These are phyloP conservation scores for Rubia balearica DNA, from an alignment of 305 asterid genomes.

Conservation along the genomic window DNA sequence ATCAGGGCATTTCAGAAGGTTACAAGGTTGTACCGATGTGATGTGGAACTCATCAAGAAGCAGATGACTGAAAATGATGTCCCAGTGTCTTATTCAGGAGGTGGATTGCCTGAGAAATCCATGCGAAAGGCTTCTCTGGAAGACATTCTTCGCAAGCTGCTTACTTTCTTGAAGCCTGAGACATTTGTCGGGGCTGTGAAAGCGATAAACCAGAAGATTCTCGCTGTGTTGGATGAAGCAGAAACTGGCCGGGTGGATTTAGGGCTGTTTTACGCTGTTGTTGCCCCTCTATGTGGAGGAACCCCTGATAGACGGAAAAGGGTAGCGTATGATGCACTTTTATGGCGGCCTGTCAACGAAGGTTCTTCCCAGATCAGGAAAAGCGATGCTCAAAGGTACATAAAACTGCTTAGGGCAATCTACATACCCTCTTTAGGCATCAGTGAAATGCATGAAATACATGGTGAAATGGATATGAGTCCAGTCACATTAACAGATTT, in stretches of 20 bases:
- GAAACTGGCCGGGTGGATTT: constrained; percentile 86
- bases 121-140: constrained; percentile 88
- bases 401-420: constrained; percentile 67
- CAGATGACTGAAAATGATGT: constrained; percentile 76
- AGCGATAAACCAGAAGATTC: constrained; percentile 87
- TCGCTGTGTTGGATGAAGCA: constrained; percentile 65
- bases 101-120: constrained; percentile 72
- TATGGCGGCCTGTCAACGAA: constrained; percentile 87
- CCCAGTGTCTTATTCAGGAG: constrained; percentile 72
- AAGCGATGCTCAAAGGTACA: constrained; percentile 60
- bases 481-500: constrained; percentile 55
- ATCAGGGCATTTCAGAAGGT: constrained; percentile 85
- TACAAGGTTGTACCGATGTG: constrained; percentile 74
- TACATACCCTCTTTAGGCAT: constrained; percentile 74
- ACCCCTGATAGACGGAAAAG: constrained; percentile 71
- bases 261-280: constrained; percentile 79
- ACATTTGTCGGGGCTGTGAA: constrained; percentile 88
- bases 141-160: constrained; percentile 61
- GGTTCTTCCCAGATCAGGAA: constrained; percentile 58
- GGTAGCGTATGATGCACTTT: constrained; percentile 70
- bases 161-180: constrained; percentile 80
- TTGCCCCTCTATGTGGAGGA: constrained; percentile 82
- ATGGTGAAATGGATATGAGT: constrained; percentile 57
- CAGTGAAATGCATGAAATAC: constrained; percentile 78
- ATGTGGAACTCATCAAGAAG: constrained; percentile 67